A percentile compares a stretch with the other conserved stretches of the same genome.
Conservation (phyloP, 495 filamentous ascomycete species). For the Penicillium ochrochloron region DNA sequence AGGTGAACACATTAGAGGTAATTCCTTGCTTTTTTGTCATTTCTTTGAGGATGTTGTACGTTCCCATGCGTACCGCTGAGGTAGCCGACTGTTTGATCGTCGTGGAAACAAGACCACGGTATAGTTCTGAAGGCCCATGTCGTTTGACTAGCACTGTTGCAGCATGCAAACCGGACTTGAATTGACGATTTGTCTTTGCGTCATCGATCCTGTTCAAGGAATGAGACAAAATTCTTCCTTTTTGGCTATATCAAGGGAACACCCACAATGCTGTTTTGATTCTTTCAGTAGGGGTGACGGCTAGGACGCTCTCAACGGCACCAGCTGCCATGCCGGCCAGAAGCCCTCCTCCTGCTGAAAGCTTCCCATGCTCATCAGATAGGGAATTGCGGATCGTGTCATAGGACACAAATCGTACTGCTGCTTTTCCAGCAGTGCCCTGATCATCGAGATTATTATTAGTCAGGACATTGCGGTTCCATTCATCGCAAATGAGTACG, state of each 20-base stretch:
- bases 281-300: conserved; percentile 68
- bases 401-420: conserved; percentile 67
- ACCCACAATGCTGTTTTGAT: conserved; percentile 67
- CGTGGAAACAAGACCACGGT: conserved; percentile 63
- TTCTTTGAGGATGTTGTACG: conserved; percentile 71
- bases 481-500: not conserved
- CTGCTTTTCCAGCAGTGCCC: conserved; percentile 68
- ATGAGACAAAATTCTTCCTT: not conserved
- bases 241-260: not conserved
- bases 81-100: conserved; percentile 70
- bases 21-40: conserved; percentile 50
- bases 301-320: conserved; percentile 59
- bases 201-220: conserved; percentile 59
- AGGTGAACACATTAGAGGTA: conserved; percentile 47
- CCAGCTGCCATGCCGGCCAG: conserved; percentile 66
- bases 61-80: conserved; percentile 67
- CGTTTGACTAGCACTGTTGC: conserved; percentile 50
- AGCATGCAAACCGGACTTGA: conserved; percentile 56
- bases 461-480: not conserved
- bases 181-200: conserved; percentile 55
- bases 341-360: conserved; percentile 61
- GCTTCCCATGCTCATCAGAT: conserved; percentile 58
- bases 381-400: conserved; percentile 66
- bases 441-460: not conserved
- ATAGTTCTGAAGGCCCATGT: conserved; percentile 58